Percentiles rank a stretch among this genome's conserved stretches.
phyloP scores from a whole-genome alignment of 73 alveolate species.

The Tetrahymena thermophila region DNA sequence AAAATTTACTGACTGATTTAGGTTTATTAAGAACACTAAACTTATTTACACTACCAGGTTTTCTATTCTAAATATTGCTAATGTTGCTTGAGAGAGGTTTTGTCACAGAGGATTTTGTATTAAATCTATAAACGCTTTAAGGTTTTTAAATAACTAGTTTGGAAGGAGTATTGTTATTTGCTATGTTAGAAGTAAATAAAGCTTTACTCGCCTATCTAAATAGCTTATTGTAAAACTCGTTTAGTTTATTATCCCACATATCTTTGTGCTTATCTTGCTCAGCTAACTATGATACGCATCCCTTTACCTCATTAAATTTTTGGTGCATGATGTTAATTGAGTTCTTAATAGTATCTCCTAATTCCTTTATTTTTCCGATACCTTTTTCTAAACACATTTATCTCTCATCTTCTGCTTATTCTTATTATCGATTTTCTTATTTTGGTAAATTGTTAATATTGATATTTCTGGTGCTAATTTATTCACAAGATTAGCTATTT shows the following conservation, averaged over 20 bases:
- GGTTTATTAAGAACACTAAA: neutral
- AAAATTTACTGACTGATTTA: neutral
- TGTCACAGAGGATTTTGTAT: neutral
- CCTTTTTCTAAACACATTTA: neutral
- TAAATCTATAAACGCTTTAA: neutral
- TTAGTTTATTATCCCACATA: neutral
- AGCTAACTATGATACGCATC: neutral
- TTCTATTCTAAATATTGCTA: neutral
- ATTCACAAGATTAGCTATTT: neutral
- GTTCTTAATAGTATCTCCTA: neutral
- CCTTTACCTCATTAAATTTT: neutral
- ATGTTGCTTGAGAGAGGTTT: neutral
- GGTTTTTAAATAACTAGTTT: neutral
- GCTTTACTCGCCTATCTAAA: neutral
- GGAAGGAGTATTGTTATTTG: neutral
- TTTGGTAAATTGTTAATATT: neutral
- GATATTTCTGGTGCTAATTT: neutral
- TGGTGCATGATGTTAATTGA: neutral
- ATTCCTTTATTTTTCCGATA: neutral
- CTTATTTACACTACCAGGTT: neutral
- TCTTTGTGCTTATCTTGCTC: neutral
- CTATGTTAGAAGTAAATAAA: neutral
- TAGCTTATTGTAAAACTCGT: neutral
- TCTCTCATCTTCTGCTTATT: neutral
- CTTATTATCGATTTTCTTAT: neutral